Evolutionary conservation across 2,329 filamentous ascomycete genomes (phyloP), one percentile per base, ranked within the genome.

Genomic region (Talaromyces sp.): DNA sequence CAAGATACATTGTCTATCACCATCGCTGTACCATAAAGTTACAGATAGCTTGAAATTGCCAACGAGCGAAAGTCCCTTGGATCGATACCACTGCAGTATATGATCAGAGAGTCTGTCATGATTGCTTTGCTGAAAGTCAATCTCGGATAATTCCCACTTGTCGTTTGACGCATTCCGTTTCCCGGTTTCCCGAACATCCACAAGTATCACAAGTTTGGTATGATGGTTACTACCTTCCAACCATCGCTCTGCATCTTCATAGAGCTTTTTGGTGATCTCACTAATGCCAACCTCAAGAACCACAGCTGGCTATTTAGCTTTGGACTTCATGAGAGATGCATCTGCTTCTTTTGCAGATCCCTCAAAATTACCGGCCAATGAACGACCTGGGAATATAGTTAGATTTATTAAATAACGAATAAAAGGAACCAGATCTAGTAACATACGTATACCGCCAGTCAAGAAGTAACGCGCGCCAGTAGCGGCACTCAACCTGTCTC

Each of bases 11-110:
- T 59, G 57, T 8, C 10, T 54, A 27, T 50, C 14, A 24, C 19
- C 51, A 38, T 59, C 52, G 24, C 51, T 59, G 29, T 55, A 55
- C n/a, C 57, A 59, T 50, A 59, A 50, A 29, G 54, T 26, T 46
- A 58, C 56, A 41, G 56, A 58, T 31, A 58, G 50, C 31, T 58
- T 29, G 14, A 58, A 58, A 26, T 35, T 54, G 35, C 35, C 50
- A 29, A 58, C 50, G 32, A 58, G 50, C 50, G 46, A 50, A 24
- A 58, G 46, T n/a, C 38, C 35, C 4, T 17, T n/a, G 21, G 56
- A 58, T 43, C 32, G 56, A 11, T 54, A 58, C 50, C 50, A 58
- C n/a, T 58, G 32, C 14, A 51, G 24, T 31, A 50, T 51, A 29
- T 32, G 9, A 21, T 51, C 3, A 24, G 27, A 57, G 21, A 51